Percentiles rank a stretch among this genome's conserved stretches.
phyloP scores from a whole-genome alignment of 2,329 filamentous ascomycete species.

The Colletotrichum truncatum region DNA sequence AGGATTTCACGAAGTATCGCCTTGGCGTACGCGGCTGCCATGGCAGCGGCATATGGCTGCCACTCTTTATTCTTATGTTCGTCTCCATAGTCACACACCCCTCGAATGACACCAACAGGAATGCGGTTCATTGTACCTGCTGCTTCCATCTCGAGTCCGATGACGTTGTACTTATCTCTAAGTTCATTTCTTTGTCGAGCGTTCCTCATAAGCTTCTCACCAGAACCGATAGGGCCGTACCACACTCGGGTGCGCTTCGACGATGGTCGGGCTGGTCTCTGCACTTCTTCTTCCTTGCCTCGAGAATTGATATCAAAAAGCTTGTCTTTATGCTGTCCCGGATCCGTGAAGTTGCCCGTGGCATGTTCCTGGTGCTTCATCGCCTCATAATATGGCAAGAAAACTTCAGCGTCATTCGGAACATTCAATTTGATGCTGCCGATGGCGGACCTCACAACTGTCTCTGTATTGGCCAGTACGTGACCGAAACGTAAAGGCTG shows the following conservation, averaged over 20 bases:
- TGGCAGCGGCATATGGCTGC: slow-evolving; percentile 46
- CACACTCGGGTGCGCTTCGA: slow-evolving; percentile 40
- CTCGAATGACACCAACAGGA: slow-evolving; percentile 42
- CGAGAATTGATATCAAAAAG: slow-evolving; percentile 33
- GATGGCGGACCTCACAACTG: slow-evolving; percentile 44
- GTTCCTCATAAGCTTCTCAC: slow-evolving; percentile 42
- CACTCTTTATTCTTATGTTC: slow-evolving; percentile 43
- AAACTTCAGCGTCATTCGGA: not conserved
- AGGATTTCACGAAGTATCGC: slow-evolving; percentile 15
- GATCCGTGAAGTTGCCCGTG: not conserved
- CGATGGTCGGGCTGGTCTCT: slow-evolving; percentile 23
- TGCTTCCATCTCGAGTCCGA: slow-evolving; percentile 45
- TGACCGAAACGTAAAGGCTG: slow-evolving; percentile 36
- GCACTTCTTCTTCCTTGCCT: not conserved
- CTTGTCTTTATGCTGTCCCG: slow-evolving; percentile 24
- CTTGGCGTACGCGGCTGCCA: slow-evolving; percentile 38
- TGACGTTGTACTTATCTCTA: slow-evolving; percentile 37
- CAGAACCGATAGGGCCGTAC: slow-evolving; percentile 45
- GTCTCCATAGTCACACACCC: slow-evolving; percentile 45
- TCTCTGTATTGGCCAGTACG: slow-evolving; percentile 38
- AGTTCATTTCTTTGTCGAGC: slow-evolving; percentile 34
- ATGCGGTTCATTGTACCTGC: slow-evolving; percentile 43
- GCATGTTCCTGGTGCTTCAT: not conserved
- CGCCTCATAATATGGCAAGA: not conserved
- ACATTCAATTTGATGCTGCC: slow-evolving; percentile 34